Base-by-base conservation (phyloP, 495 filamentous ascomycete species). In the Pyrenula aspistea region DNA sequence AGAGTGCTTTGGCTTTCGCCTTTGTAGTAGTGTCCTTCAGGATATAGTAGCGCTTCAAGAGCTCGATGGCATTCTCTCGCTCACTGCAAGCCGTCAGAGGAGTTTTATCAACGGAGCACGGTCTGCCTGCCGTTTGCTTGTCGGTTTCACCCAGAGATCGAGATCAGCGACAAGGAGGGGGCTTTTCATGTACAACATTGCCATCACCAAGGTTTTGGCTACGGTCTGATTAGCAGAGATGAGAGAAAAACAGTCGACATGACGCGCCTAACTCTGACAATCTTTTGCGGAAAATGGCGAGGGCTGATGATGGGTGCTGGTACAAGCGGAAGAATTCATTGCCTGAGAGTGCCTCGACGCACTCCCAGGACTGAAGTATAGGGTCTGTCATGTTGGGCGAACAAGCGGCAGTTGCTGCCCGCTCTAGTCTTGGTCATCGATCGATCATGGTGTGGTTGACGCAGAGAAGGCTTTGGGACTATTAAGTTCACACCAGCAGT, bases 241-340 rank as follows among this genome's bases (percentile, higher is more conserved):
- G 52, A 20, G 51, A 62, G 36, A 62, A 42, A 49, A 25, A 22
- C 19, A n/a, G n/a, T 49, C 4, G 2, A 60, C 62, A 61, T 54
- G 50, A 65, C 75, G 62, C 79, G 92, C 89, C 89, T 55, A 96
- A 71, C 57, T 91, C 88, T 58, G 94, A 88, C 56, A 97, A 79
- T 91, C 97, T 96, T 72, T 93, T 90, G 61, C 94, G 83, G 70
- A 96, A 97, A 61, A 98, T 91, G 54, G 93, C 94, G 49, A 98
- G 83, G 24, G 89, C 86, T 2, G 94, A 95, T 8, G 91, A 95
- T 12, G 93, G 93, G 77, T 96, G 91, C 73, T 90, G 87, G 77
- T 98, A 98, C 10, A 98, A 77, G 70, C 86, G 84, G 61, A 78
- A 78, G 68, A 96, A 95, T 22, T 85, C 89, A n/a, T 85, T 89